Evolutionary conservation across 108 stramenopile genomes (phyloP), one percentile per base, ranked within the genome.

Genomic region (Cyclostephanos tholiformis): DNA sequence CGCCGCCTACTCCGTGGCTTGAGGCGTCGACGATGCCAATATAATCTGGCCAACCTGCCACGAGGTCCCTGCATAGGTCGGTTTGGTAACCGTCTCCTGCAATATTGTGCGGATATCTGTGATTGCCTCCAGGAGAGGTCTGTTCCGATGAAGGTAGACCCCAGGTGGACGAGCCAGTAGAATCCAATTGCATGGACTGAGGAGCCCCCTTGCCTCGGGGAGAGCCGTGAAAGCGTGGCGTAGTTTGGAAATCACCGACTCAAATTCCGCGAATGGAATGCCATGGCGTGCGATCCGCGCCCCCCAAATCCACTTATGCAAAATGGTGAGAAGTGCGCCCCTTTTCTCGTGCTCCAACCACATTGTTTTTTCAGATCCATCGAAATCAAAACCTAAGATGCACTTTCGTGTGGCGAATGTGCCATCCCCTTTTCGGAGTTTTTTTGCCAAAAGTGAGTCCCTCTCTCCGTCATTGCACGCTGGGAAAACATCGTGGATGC

Each of bases 361-460:
- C 3, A 41, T 11, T 0, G 70, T 71, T 32, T 71, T 60, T 0
- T 71, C 38, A 29, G 17, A 16, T 0, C 70, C 70, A 29, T 71
- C 41, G 12, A 71, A 71, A 9, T 20, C 50, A 7, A 71, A 84
- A 0, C 86, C 86, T 1, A 59, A 30, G 26, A 8, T 23, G 2
- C 32, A 27, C 8, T 59, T 59, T 20, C 16, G 29, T 5, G 16
- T 59, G 10, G 57, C 57, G 29, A 27, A 59, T 59, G 29, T 16
- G 4, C 57, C 27, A 12, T 87, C 83, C 0, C 76, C 83, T 60
- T 86, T 77, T 4, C 36, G 4, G 0, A 83, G 23, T 27, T 84
- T 86, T 41, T 82, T 86, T 9, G 67, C 16, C 6, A 79, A 83
- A 4, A 76, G 56, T 0, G 85, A 79, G 56, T 86, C 86, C 36